Base-by-base conservation (phyloP, 2,329 filamentous ascomycete species). In the Elsinoe necatrix region DNA sequence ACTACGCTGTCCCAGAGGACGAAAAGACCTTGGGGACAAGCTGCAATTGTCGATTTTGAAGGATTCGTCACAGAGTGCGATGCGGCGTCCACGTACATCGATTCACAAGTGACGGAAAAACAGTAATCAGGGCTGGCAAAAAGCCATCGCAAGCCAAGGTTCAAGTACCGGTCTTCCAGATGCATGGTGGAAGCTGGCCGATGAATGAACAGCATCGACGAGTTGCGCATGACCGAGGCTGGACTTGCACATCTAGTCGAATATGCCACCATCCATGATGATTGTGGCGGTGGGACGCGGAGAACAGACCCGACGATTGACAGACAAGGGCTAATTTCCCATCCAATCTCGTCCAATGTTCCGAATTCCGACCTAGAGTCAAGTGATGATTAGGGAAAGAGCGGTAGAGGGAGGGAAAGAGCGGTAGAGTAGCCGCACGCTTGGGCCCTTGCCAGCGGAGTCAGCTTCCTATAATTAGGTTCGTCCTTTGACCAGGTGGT, bases 341-440 rank as follows among this genome's bases (percentile, higher is more conserved):
- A 52, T 20, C 48, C 48, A 35, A 37, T 52, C 48, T 37, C 29
- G 23, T 23, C 9, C 23, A 18, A 16, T 52, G 48, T 35, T 37
- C 48, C 48, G 48, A 52, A 35, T 52, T 52, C 48, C 48, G 48
- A 31, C 27, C 23, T n/a, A 37, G 16, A 52, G 29, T 35, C 29
- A 52, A 37, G 31, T 21, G 2, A 27, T 52, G 48, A 52, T 52
- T 52, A 29, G 48, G n/a, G 5, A 18, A 37, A 9, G n/a, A n/a
- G 48, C 29, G 5, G 31, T 52, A 9, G n/a, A n/a, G 48, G 14
- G 48, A 27, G 31, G 16, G 27, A 23, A 52, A 52, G 23, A 52
- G 31, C 48, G 48, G 48, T 52, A 25, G 48, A 52, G 48, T 39
- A 37, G 48, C 48, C 29, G 48, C 31, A 39, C 34, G 48, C 29